These are phyloP conservation scores for Talaromyces piceae DNA, from an alignment of 2,329 filamentous ascomycete genomes.

Conservation along the genomic window DNA sequence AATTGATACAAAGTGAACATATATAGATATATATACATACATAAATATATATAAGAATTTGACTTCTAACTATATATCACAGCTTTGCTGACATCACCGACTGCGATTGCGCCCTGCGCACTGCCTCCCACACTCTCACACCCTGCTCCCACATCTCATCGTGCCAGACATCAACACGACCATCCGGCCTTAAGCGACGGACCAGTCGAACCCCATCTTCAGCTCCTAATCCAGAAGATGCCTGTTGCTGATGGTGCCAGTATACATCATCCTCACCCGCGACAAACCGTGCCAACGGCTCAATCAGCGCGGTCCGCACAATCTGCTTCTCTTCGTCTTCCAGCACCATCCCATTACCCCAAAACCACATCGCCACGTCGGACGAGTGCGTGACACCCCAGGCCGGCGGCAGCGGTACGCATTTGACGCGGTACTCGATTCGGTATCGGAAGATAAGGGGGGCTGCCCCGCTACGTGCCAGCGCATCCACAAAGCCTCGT, in stretches of 20 bases:
- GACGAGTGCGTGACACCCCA: conserved; percentile 51
- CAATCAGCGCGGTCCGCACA: conserved; percentile 24
- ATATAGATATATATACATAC: not conserved
- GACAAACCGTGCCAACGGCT: conserved; percentile 24
- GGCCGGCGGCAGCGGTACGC: conserved; percentile 36
- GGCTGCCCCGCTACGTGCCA: conserved; percentile 38
- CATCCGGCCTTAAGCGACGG: conserved; percentile 40
- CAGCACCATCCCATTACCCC: conserved; percentile 41
- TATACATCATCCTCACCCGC: conserved; percentile 11
- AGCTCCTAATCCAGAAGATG: conserved; percentile 16
- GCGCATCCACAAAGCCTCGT: conserved; percentile 43
- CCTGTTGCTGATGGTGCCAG: conserved; percentile 16
- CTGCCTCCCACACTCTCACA: conserved; percentile 40
- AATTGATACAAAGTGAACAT: no score
- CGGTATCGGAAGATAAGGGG: conserved; percentile 46
- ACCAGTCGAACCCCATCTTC: conserved; percentile 25
- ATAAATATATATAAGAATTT: not conserved
- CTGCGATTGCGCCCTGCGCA: conserved; percentile 12
- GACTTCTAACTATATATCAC: not conserved
- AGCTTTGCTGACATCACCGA: not conserved
- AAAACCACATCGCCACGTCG: conserved; percentile 51
- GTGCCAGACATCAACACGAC: conserved; percentile 38
- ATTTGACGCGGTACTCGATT: conserved; percentile 47
- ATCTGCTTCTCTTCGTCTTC: conserved; percentile 38
- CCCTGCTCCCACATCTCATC: conserved; percentile 44